Percentiles rank a stretch among this genome's conserved stretches.
phyloP scores from a whole-genome alignment of 2,329 filamentous ascomycete genomes.

The Parafenestella ontariensis region DNA sequence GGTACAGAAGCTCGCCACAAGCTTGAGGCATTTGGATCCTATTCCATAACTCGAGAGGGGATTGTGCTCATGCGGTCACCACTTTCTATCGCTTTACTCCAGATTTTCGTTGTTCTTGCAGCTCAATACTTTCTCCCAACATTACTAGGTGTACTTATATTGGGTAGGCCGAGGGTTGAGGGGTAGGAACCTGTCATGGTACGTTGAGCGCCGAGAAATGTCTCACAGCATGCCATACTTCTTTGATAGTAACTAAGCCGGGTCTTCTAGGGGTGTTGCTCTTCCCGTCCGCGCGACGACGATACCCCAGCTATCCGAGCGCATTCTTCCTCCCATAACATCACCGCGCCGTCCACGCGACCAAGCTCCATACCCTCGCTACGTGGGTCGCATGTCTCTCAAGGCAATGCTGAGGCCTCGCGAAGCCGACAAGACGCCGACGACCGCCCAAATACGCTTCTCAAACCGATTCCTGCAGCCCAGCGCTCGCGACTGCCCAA shows the following conservation, averaged over 20 bases:
- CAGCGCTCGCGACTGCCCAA: slow-evolving; percentile 40
- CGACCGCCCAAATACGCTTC: slow-evolving; percentile 34
- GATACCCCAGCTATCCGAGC: slow-evolving; percentile 10
- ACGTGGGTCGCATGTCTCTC: slow-evolving; percentile 30
- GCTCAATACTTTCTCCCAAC: slow-evolving; percentile 2
- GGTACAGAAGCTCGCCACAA: slow-evolving; percentile 4
- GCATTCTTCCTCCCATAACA: slow-evolving; percentile 36
- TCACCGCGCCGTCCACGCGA: slow-evolving; percentile 35
- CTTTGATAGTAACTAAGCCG: slow-evolving; percentile 6
- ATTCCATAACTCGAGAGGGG: background rate
- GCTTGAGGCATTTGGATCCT: background rate
- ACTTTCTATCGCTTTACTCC: background rate
- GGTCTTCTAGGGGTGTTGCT: slow-evolving; percentile 29
- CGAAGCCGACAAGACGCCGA: slow-evolving; percentile 12
- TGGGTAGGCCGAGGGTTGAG: slow-evolving; percentile 9
- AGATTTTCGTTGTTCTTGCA: background rate
- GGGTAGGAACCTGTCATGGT: slow-evolving; percentile 22
- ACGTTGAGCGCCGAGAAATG: slow-evolving; percentile 5
- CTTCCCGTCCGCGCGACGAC: slow-evolving; percentile 17
- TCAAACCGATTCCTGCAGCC: slow-evolving; percentile 32
- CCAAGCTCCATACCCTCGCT: slow-evolving; percentile 23
- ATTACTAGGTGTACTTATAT: slow-evolving; percentile 6
- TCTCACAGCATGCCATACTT: background rate
- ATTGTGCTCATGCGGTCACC: slow-evolving; percentile 13
- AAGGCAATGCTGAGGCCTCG: slow-evolving; percentile 8